Evolutionary conservation across 352 stramenopile genomes (phyloP).

Genomic region (Phytophthora sansomeana): DNA sequence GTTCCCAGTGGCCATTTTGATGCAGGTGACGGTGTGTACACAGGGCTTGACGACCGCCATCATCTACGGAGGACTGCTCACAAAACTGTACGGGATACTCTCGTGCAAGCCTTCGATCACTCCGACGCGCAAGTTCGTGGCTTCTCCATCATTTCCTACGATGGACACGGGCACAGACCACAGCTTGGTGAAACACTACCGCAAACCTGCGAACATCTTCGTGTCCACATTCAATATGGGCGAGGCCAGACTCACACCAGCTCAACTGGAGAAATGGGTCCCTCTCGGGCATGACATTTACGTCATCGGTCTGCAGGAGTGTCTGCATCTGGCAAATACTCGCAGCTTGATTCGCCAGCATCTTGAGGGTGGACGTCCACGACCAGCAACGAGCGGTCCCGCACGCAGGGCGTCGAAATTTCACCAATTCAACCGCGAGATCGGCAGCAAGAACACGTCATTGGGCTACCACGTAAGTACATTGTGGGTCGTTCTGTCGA

Average conservation of each 20-base stretch:
- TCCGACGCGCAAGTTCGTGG: constrained; percentile 44
- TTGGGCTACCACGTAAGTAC: constrained; percentile 82
- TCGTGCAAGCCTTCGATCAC: constrained; percentile 32
- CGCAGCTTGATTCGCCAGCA: constrained; percentile 66
- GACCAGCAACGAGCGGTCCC: constrained; percentile 31
- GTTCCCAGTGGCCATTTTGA: constrained; percentile 64
- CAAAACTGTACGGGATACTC: constrained; percentile 43
- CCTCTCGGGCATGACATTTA: constrained; percentile 85
- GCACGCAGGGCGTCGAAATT: constrained; percentile 38
- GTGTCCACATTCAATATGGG: constrained; percentile 90
- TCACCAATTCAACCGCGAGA: constrained; percentile 77
- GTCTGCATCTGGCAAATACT: constrained; percentile 77
- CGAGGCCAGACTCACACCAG: constrained; percentile 64
- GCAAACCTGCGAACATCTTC: constrained; percentile 70
- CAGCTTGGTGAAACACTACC: constrained; percentile 44
- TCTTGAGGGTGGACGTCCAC: constrained; percentile 57
- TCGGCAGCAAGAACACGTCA: constrained; percentile 81
- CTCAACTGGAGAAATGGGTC: constrained; percentile 80
- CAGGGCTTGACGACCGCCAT: constrained; percentile 70
- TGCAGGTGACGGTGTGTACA: constrained; percentile 72
- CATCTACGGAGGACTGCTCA: constrained; percentile 66
- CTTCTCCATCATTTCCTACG: constrained; percentile 42
- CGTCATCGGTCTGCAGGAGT: constrained; percentile 90
- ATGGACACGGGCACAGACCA: constrained; percentile 31
- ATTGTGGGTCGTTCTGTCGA: no score